Base-by-base conservation (phyloP, 441 rosid species). In the Pelargonium australe region DNA sequence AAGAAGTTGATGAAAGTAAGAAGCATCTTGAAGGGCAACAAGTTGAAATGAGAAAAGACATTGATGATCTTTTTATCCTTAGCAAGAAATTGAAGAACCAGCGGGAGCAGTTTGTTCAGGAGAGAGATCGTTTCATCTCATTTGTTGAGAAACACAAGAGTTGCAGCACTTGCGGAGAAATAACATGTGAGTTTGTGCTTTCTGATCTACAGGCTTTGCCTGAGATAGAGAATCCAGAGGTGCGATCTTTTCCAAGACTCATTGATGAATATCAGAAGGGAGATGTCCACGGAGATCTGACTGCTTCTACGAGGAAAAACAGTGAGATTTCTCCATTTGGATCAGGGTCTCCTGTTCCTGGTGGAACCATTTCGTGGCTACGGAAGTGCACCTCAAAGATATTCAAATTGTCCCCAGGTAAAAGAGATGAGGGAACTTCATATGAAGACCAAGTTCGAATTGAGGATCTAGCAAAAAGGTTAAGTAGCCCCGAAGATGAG, bases 311-410 rank as follows among this genome's bases (percentile, higher is more conserved):
- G 64, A 72, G 55, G 68, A 78, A 63, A 64, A 80, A 80, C 44
- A 58, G 20, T 37, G 84, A 81, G 70, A 49, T 47, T n/a, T 77
- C 86, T 67, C 85, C 89, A 11, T 7, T 44, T 66, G 83, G 62
- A 47, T 83, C 84, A 13, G 85, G 75, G 67, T 80, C 91, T 63
- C 96, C 96, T 28, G 78, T 67, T 65, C 80, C 90, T 34, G 72
- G 76, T 83, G 89, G 86, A 69, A 76, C 87, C 8, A 77, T 86
- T 65, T 85, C 91, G 63, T 90, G 97, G 96, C 82, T 95, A 63
- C 87, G 86, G 58, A 85, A 87, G 72, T 95, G 97, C 83, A 91
- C 94, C 17, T 86, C 99, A 55, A 90, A 82, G 80, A 84, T 95
- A 73, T 85, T 91, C 9, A 89, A 78, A 51, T 70, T 92, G 57